phyloP scores from a whole-genome alignment of 352 stramenopile genomes.

The Phytophthora cactorum region DNA sequence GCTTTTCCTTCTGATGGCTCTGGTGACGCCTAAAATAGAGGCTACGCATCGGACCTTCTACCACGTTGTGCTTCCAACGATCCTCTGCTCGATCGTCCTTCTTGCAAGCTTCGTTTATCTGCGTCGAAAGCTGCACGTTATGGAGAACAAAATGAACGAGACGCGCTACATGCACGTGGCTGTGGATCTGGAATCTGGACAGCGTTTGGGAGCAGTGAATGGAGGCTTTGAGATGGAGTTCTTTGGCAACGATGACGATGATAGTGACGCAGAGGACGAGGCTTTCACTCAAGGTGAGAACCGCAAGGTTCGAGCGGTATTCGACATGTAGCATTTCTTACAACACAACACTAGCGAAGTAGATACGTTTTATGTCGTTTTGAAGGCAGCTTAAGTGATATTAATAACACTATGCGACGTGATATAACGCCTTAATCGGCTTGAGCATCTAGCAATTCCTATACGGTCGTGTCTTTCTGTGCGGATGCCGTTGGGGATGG shows the following conservation, averaged over 20 bases:
- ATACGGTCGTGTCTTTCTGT: too few species aligned
- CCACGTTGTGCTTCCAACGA: slow-evolving; percentile 40
- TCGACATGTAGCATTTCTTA: slow-evolving; percentile 34
- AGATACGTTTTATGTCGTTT: not conserved
- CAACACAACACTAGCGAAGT: slow-evolving; percentile 5
- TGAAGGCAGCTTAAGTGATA: too few species aligned
- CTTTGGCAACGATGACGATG: slow-evolving; percentile 41
- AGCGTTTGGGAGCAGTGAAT: slow-evolving; percentile 33
- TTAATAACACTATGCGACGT: too few species aligned
- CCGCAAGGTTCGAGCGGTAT: slow-evolving; percentile 44
- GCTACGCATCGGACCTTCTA: slow-evolving; percentile 43
- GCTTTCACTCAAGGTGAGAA: slow-evolving; percentile 18
- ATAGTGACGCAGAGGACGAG: slow-evolving; percentile 29
- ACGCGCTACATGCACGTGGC: slow-evolving; percentile 55
- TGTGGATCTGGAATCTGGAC: slow-evolving; percentile 50
- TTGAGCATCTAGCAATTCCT: too few species aligned
- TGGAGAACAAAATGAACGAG: slow-evolving; percentile 58
- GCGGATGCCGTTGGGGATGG: too few species aligned
- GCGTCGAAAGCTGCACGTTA: slow-evolving; percentile 35
- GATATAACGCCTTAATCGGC: too few species aligned
- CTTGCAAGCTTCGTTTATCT: slow-evolving; percentile 42
- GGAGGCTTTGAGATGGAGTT: slow-evolving; percentile 40
- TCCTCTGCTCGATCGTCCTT: slow-evolving; percentile 36
- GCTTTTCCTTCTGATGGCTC: slow-evolving; percentile 54
- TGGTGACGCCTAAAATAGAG: slow-evolving; percentile 45